Base-by-base conservation (phyloP, 2,329 filamentous ascomycete species). In the Fusarium humuli region DNA sequence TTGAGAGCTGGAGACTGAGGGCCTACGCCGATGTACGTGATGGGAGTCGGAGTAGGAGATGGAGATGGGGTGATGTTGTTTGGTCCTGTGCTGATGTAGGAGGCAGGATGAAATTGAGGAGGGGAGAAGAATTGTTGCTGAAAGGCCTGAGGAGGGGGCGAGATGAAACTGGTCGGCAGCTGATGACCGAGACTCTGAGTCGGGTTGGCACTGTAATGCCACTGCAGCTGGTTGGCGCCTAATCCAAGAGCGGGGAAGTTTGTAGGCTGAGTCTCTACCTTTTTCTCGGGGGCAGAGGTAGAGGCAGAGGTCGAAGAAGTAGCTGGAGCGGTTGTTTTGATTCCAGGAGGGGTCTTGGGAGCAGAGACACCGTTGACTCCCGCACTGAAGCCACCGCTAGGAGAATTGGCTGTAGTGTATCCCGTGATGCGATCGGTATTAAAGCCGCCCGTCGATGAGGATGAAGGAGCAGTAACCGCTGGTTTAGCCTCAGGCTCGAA, bases 191-290 rank as follows among this genome's bases (percentile, higher is more conserved):
- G 63, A 63, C 77, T 81, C 69, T 77, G 76, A 25, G 75, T 76
- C 18, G 79, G 79, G 48, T 80, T 75, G 68, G 71, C 72, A 58
- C 78, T 75, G 61, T 77, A 79, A 69, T 76, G 76, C 78, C 77
- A 80, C 74, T 78, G 77, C 63, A 75, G 45, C 42, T 70, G 57
- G 69, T 60, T 52, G 57, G 72, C 72, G 12, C 72, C 71, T 29
- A 64, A 53, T n/a, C 75, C 74, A 47, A 78, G 63, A 53, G 76
- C 74, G 59, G 78, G 78, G 46, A 78, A 79, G 58, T 58, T 73
- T 37, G 69, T 61, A 22, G 73, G 73, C 42, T 67, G 57, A 34
- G 56, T 57, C 23, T 61, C 44, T 34, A 53, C 29, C 37, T 61
- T 67, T 44, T 42, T 22, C 54, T 65, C 61, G 7, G 45, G 59